These are phyloP conservation scores for Stagonosporopsis chrysanthemi DNA, from an alignment of 2,329 filamentous ascomycete genomes.

Conservation along the genomic window DNA sequence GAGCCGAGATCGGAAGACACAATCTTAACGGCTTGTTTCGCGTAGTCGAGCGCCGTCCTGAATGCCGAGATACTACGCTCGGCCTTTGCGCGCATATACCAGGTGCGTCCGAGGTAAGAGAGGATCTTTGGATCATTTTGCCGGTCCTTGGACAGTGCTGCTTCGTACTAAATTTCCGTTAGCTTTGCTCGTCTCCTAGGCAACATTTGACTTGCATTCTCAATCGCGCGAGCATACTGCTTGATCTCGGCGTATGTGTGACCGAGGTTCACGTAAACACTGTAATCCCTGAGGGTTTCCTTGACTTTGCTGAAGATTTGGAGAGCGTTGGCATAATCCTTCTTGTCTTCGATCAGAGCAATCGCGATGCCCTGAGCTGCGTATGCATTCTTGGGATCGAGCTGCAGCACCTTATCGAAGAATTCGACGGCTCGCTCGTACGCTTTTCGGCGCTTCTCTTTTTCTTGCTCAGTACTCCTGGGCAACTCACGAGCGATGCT, in stretches of 20 bases:
- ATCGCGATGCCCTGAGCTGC: constrained; percentile 96
- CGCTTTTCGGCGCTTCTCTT: constrained; percentile 84
- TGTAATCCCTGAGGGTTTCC: constrained; percentile 87
- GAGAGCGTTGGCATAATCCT: constrained; percentile 81
- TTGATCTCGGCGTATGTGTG: constrained; percentile 91
- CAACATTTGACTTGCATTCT: constrained; percentile 64
- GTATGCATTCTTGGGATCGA: constrained; percentile 96
- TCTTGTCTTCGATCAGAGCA: constrained; percentile 91
- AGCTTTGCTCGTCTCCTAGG: constrained; percentile 10
- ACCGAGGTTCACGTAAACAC: constrained; percentile 90
- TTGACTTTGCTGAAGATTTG: constrained; percentile 89
- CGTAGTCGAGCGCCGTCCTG: constrained; percentile 70
- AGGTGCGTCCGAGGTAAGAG: constrained; percentile 85
- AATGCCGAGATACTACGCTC: constrained; percentile 69
- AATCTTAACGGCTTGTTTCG: constrained; percentile 74
- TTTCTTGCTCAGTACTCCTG: constrained; percentile 85
- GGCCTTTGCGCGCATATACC: constrained; percentile 79
- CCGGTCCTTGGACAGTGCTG: constrained; percentile 79
- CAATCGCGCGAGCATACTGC: constrained; percentile 90
- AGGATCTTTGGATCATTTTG: constrained; percentile 81
- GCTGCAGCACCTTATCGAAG: constrained; percentile 93
- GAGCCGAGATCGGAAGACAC: constrained; percentile 87
- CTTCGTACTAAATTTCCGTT: constrained; percentile 71
- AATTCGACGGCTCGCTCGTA: constrained; percentile 96
- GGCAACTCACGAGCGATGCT: constrained; percentile 92